Percentiles rank a stretch among this genome's conserved stretches.
Evolutionary conservation across 441 rosid genomes (phyloP).

Genomic region (Populus hybrid): DNA sequence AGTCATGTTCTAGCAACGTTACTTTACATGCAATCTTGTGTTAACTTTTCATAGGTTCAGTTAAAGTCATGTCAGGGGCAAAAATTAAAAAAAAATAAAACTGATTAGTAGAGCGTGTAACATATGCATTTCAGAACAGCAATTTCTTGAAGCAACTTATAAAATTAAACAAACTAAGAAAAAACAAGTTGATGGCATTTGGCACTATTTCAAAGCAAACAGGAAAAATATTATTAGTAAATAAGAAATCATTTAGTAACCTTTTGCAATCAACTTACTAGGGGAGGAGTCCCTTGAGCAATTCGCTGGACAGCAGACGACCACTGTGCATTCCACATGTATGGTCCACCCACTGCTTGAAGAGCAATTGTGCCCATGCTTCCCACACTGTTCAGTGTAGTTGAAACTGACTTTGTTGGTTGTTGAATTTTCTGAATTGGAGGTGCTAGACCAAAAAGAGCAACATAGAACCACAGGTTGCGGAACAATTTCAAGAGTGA

Average conservation of each 20-base stretch:
- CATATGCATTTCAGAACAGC: not conserved
- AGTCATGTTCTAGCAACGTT: not conserved
- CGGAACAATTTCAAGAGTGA: conserved; percentile 92
- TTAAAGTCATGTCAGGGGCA: not conserved
- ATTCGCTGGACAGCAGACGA: conserved; percentile 81
- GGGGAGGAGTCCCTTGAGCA: conserved; percentile 99
- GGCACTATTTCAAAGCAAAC: not conserved
- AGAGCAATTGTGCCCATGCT: conserved; percentile 68
- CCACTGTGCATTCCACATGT: conserved; percentile 91
- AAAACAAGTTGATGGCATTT: not conserved
- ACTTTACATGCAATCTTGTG: not conserved
- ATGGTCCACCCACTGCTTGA: conserved; percentile 97
- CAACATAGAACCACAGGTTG: conserved; percentile 96
- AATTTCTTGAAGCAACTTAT: not conserved
- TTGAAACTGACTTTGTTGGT: conserved; percentile 66
- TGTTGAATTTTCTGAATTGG: conserved; percentile 63
- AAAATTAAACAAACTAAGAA: not conserved
- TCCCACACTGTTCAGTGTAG: conserved; percentile 66
- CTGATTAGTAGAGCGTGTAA: not conserved
- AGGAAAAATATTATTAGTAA: not conserved
- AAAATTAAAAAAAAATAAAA: not conserved
- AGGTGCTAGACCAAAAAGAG: conserved; percentile 97
- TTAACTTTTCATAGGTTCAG: not conserved
- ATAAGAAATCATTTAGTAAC: not conserved
- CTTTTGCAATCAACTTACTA: conserved; percentile 52